phyloP scores from a whole-genome alignment of 192 early-diverging fungal genomes.

The Coemansia sp. region DNA sequence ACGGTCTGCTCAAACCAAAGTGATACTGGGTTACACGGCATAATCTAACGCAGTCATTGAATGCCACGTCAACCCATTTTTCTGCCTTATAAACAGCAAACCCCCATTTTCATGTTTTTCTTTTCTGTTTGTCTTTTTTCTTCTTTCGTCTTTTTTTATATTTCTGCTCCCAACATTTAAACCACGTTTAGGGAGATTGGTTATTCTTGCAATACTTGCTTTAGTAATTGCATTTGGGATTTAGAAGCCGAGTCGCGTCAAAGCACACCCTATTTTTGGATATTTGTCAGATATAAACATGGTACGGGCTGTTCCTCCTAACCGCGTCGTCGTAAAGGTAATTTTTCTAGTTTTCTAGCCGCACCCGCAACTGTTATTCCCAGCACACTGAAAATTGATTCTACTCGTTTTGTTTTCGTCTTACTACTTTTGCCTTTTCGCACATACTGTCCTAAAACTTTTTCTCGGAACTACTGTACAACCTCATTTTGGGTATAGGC shows the following conservation, averaged over 20 bases:
- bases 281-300: background rate
- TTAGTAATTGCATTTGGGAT: no score
- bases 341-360: conserved; percentile 7
- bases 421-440: background rate
- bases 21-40: no score
- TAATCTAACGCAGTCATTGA: background rate
- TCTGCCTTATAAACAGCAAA: background rate
- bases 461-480: background rate
- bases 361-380: background rate
- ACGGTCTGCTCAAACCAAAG: no score
- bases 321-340: conserved; percentile 13
- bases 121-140: conserved; percentile 3
- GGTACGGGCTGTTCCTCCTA: background rate
- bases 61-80: background rate
- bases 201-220: no score
- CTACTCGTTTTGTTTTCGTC: background rate
- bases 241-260: no score
- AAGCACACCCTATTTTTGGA: no score
- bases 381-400: background rate
- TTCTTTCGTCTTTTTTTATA: background rate
- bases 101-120: conserved; percentile 1
- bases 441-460: background rate
- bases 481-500: conserved; percentile 5
- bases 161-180: background rate
- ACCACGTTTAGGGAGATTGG: no score